phyloP scores from a whole-genome alignment of 768 basidiomycete genomes.

The Exidia glandulosa region DNA sequence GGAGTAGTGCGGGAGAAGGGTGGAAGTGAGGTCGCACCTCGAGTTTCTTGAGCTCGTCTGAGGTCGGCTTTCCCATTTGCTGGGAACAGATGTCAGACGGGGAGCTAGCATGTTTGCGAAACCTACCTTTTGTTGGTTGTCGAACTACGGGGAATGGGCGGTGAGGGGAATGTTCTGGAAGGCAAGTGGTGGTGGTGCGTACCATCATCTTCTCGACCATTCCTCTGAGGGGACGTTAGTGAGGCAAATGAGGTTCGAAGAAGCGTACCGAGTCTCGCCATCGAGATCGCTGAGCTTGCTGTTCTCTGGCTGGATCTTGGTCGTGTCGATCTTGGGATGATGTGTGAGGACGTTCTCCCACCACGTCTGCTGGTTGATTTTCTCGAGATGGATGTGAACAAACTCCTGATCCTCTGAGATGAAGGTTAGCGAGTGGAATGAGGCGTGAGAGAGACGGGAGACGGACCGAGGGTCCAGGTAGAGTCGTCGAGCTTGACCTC shows the following conservation, averaged over 20 bases:
- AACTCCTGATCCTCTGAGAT: constrained; percentile 62
- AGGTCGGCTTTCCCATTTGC: constrained; percentile 95
- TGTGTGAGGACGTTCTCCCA: constrained; percentile 95
- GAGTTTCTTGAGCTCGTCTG: constrained; percentile 86
- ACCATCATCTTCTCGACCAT: constrained; percentile 99
- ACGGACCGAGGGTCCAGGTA: constrained; percentile 87
- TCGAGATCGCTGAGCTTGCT: constrained; percentile 95
- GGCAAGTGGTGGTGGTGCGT: constrained; percentile 20
- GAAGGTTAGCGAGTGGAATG: constrained; percentile 7
- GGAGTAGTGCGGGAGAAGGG: background rate
- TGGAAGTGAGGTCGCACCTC: constrained; percentile 40
- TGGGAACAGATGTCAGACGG: constrained; percentile 16
- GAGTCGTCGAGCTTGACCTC: constrained; percentile 95
- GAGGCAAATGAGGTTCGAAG: background rate
- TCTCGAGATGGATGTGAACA: constrained; percentile 72
- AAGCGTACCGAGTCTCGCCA: constrained; percentile 71
- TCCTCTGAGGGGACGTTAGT: constrained; percentile 38
- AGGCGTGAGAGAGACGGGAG: background rate
- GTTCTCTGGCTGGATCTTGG: constrained; percentile 89
- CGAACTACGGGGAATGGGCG: constrained; percentile 17
- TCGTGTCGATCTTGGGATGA: constrained; percentile 94
- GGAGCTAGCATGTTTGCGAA: no score
- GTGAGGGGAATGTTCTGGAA: background rate
- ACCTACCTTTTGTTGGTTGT: constrained; percentile 28
- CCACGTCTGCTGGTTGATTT: constrained; percentile 83